Evolutionary conservation across 1,139 yeast genomes (phyloP).

Genomic region (Blastobotrys aristatus): DNA sequence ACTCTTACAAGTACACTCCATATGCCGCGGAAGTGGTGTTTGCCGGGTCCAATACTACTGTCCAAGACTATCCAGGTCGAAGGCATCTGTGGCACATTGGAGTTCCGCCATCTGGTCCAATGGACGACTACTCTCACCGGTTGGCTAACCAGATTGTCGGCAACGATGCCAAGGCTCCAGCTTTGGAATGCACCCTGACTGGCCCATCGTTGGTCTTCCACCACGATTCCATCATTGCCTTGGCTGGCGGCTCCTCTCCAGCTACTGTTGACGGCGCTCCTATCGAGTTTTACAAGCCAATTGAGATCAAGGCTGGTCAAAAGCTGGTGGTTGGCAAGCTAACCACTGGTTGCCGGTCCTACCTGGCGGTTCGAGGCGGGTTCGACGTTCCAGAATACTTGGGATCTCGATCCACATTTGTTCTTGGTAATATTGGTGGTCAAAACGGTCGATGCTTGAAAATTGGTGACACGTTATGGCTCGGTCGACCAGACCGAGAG

Average conservation of each 20-base stretch:
- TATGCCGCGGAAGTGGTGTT: constrained; percentile 74
- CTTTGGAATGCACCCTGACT: constrained; percentile 77
- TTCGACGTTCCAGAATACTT: constrained; percentile 89
- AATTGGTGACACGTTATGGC: constrained; percentile 83
- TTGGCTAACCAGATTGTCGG: constrained; percentile 88
- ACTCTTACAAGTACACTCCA: constrained; percentile 73
- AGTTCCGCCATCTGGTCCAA: constrained; percentile 98
- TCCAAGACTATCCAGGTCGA: constrained; percentile 96
- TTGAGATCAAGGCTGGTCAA: constrained; percentile 67
- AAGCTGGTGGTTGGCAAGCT: constrained; percentile 76
- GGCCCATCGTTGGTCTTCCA: constrained; percentile 89
- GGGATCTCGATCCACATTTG: constrained; percentile 96
- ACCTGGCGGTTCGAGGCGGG: constrained; percentile 87
- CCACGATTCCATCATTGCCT: constrained; percentile 66
- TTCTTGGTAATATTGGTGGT: constrained; percentile 92
- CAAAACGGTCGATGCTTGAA: constrained; percentile 87
- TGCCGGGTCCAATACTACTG: constrained; percentile 94
- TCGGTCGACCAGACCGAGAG: constrained; percentile 69
- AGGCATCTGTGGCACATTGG: constrained; percentile 83
- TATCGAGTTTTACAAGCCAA: constrained; percentile 67
- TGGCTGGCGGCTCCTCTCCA: constrained; percentile 77
- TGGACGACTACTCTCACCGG: constrained; percentile 90
- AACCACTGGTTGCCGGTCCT: constrained; percentile 77
- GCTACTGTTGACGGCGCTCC: constrained; percentile 59
- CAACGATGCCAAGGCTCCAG: constrained; percentile 74